Conservation (phyloP, 2,329 filamentous ascomycete genomes). For the Fusarium camptoceras region DNA sequence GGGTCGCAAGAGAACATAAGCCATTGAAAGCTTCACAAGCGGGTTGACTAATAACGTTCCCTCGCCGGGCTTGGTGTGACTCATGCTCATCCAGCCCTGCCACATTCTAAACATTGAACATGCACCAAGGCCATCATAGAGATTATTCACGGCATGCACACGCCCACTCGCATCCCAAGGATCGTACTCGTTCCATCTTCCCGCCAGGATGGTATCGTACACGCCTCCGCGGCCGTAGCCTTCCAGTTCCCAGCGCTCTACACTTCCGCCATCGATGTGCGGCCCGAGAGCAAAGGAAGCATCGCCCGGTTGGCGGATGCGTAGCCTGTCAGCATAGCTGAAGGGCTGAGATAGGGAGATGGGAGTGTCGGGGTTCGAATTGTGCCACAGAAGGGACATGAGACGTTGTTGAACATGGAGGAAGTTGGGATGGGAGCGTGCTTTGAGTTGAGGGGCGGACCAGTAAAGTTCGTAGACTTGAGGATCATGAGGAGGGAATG, state of each 20-base stretch:
- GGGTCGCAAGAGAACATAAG: constrained; percentile 83
- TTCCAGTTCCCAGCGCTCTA: constrained; percentile 78
- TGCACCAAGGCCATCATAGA: constrained; percentile 84
- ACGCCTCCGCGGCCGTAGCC: constrained; percentile 76
- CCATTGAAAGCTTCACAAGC: constrained; percentile 77
- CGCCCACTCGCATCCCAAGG: constrained; percentile 82
- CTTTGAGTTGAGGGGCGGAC: constrained; percentile 75
- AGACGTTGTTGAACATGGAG: constrained; percentile 71
- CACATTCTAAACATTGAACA: constrained; percentile 90
- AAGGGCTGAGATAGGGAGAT: constrained; percentile 68
- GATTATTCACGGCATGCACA: constrained; percentile 74
- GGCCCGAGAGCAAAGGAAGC: constrained; percentile 77
- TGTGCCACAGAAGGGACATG: constrained; percentile 70
- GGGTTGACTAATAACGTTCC: constrained; percentile 88
- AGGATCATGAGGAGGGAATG: constrained; percentile 74
- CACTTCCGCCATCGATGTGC: constrained; percentile 78
- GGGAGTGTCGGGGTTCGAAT: constrained; percentile 58
- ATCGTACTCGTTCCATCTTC: constrained; percentile 84
- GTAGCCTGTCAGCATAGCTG: constrained; percentile 76
- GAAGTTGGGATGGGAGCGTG: constrained; percentile 74
- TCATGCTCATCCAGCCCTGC: constrained; percentile 90
- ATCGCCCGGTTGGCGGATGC: constrained; percentile 79
- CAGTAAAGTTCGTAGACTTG: constrained; percentile 83
- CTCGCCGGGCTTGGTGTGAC: constrained; percentile 75
- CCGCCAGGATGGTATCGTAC: constrained; percentile 79